phyloP scores from a whole-genome alignment of 345 rosid species.

The Pistacia integerrima region DNA sequence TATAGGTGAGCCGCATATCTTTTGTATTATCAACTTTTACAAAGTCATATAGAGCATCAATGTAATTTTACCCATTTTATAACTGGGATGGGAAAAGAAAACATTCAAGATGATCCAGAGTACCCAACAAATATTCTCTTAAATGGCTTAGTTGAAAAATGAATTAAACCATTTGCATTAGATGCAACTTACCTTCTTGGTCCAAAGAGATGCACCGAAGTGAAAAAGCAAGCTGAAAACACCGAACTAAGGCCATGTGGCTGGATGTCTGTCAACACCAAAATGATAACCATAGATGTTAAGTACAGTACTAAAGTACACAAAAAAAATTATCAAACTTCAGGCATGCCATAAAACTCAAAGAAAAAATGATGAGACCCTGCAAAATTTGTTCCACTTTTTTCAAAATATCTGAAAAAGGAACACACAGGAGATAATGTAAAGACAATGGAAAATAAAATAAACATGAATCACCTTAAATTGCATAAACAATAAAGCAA shows the following conservation, averaged over 20 bases:
- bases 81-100: neutral
- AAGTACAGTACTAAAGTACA: neutral
- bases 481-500: constrained; percentile 69
- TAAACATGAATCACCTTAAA: constrained; percentile 63
- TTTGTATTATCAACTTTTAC: constrained; percentile 8
- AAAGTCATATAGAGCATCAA: neutral
- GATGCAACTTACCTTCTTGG: constrained; percentile 56
- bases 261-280: constrained; percentile 69
- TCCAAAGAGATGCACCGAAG: constrained; percentile 73
- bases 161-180: neutral
- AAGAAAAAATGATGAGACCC: neutral
- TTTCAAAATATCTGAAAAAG: neutral
- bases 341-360: constrained; percentile 2
- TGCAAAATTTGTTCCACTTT: neutral
- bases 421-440: constrained; percentile 7
- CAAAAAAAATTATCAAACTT: neutral
- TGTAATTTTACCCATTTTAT: neutral
- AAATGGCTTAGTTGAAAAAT: neutral
- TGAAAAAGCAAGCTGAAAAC: constrained; percentile 90
- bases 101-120: neutral
- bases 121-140: neutral
- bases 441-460: neutral
- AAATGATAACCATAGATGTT: constrained; percentile 10
- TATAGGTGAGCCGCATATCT: neutral
- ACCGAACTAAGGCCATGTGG: constrained; percentile 70